Conservation (phyloP, 176 grass and related monocot species). For the Rhynchospora tenuis region DNA sequence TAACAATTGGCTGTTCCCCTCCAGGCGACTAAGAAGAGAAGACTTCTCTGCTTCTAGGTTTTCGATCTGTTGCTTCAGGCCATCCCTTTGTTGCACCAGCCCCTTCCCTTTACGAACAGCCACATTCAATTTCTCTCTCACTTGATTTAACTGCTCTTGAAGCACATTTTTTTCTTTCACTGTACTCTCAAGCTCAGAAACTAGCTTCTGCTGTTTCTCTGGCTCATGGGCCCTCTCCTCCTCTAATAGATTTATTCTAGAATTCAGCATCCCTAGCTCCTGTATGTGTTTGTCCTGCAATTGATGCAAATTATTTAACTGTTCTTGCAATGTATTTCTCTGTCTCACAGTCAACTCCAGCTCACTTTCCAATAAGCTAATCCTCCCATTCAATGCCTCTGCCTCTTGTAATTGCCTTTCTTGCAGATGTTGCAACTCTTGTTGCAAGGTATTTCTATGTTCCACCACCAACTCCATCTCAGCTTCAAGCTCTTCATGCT, state of each 20-base stretch:
- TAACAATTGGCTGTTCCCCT: constrained; percentile 44
- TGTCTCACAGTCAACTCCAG: constrained; percentile 49
- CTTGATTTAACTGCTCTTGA: constrained; percentile 60
- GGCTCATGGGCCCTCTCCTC: constrained; percentile 41
- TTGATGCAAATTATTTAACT: constrained; percentile 38
- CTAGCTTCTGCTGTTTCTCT: constrained; percentile 42
- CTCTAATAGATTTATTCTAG: constrained; percentile 44
- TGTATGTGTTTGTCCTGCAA: constrained; percentile 14
- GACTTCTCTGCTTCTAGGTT: constrained; percentile 72
- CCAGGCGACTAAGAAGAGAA: constrained; percentile 45
- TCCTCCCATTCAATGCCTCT: constrained; percentile 41
- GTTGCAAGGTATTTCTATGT: constrained; percentile 17
- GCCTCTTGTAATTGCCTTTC: constrained; percentile 36
- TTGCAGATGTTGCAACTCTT: constrained; percentile 3
- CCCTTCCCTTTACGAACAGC: constrained; percentile 94
- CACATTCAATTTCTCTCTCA: constrained; percentile 92
- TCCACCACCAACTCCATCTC: constrained; percentile 31
- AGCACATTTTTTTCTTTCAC: constrained; percentile 57
- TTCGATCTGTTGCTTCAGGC: constrained; percentile 67
- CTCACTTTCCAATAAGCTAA: constrained; percentile 46
- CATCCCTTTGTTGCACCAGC: constrained; percentile 82
- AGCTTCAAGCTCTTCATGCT: constrained; percentile 26
- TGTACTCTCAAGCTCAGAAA: constrained; percentile 48
- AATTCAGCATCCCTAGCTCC: constrained; percentile 51
- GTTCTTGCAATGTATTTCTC: constrained; percentile 57